Evolutionary conservation across 768 basidiomycete genomes (phyloP), one percentile per base, ranked within the genome.

Genomic region (Amanita brunnescens): DNA sequence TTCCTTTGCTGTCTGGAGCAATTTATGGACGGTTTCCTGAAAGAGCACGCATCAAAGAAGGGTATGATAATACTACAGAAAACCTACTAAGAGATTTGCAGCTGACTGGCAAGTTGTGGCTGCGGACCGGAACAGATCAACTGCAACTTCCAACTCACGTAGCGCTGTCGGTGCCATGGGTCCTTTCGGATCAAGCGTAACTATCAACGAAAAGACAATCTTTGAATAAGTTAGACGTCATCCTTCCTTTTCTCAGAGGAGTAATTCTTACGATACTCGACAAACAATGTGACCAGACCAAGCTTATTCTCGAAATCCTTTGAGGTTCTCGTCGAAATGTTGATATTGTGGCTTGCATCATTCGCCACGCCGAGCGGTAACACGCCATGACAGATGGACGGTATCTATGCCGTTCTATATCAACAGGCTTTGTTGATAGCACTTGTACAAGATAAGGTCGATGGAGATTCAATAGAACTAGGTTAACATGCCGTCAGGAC

Each of bases 291-390:
- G 84, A 85, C 83, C 86, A 87, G n/a, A 77, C 63, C 8, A 80
- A 55, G 13, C 70, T 71, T 26, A 79, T 57, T 8, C 84, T 68
- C 6, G 69, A 61, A 3, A 79, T 58, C 5, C 78, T 54, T 2
- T 70, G 62, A 1, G 78, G 73, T 4, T 69, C 63, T 16, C 58
- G 53, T 13, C 62, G 60, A 65, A 74, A 77, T 1, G 71, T 64
- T n/a, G 71, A 62, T 14, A 67, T 65, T 47, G 83, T 65, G 0
- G 71, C 70, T 41, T 76, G 70, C 35, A 81, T 77, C 26, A 86
- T 58, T 13, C 85, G 69, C 79, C 83, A 87, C 3, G 84, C 80
- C 1, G 83, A 83, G 2, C 83, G 81, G 64, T 85, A 87, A 12
- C 79, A 77, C 0, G 87, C 81, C 62, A 84, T 74, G 5, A 87